Conservation (phyloP, 306 rosid species). For the Trifolium repens region DNA sequence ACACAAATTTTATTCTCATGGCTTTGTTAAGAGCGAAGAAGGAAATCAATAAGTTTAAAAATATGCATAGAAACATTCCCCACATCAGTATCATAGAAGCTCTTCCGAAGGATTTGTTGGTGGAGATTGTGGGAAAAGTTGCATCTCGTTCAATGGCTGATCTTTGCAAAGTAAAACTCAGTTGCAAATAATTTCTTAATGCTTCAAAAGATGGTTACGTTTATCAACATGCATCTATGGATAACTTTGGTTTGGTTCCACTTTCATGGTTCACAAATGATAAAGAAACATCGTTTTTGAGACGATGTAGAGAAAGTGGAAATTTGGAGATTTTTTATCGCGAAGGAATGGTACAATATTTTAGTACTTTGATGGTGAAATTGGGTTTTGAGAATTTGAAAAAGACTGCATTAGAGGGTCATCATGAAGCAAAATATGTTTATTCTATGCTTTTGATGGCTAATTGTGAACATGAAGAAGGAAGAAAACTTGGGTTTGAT, state of each 20-base stretch:
- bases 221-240: constrained; percentile 44
- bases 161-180: constrained; percentile 34
- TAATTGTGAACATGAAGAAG: not conserved
- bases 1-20: not conserved
- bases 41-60: not conserved
- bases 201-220: constrained; percentile 39
- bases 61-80: not conserved
- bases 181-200: constrained; percentile 40
- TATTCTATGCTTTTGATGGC: constrained; percentile 46
- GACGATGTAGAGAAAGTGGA: constrained; percentile 41
- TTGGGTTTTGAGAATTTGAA: constrained; percentile 42
- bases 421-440: constrained; percentile 46
- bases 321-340: constrained; percentile 46
- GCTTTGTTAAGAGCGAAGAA: constrained; percentile 20
- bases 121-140: constrained; percentile 45
- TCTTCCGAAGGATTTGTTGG: constrained; percentile 47
- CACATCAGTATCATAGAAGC: not conserved
- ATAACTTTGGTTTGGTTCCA: constrained; percentile 27
- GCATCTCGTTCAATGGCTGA: constrained; percentile 45
- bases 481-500: constrained; percentile 39
- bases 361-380: not conserved
- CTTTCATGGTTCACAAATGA: constrained; percentile 37
- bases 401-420: not conserved
- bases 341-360: constrained; percentile 49
- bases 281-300: constrained; percentile 17